These are phyloP conservation scores for Erythrophleum fordii DNA, from an alignment of 306 rosid species.

Conservation along the genomic window DNA sequence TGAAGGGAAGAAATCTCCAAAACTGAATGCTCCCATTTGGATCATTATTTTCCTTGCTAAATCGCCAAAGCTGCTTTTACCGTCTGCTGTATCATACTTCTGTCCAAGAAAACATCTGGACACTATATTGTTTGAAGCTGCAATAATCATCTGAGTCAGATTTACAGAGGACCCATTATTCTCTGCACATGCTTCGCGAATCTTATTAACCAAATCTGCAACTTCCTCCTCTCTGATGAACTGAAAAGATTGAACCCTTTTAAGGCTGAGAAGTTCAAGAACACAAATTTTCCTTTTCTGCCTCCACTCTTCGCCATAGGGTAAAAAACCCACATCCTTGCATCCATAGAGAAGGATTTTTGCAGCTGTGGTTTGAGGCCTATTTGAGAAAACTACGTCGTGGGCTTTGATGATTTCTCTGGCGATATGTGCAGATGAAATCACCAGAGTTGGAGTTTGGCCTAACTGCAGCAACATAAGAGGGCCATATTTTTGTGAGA, in stretches of 20 bases:
- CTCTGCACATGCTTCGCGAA: background rate
- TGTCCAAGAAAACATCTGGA: conserved; percentile 42
- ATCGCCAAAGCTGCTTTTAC: conserved; percentile 4
- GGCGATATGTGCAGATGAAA: conserved; percentile 28
- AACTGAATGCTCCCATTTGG: background rate
- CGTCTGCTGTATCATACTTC: conserved; percentile 11
- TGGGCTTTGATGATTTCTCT: conserved; percentile 20
- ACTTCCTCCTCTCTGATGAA: conserved; percentile 41
- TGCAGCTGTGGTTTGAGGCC: conserved; percentile 17
- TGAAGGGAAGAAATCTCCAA: conserved; percentile 49
- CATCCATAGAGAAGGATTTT: background rate
- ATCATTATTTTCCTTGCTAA: background rate
- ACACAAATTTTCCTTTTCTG: conserved; percentile 28
- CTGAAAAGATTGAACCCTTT: conserved; percentile 39
- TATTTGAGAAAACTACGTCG: background rate
- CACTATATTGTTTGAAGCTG: conserved; percentile 29
- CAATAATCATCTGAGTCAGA: conserved; percentile 35
- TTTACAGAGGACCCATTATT: background rate
- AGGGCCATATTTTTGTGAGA: conserved; percentile 47
- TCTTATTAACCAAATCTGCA: background rate
- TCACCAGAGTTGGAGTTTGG: conserved; percentile 7
- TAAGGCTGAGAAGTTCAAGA: conserved; percentile 29
- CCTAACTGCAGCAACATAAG: conserved; percentile 45
- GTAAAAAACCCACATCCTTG: conserved; percentile 24
- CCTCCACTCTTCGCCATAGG: conserved; percentile 40